Evolutionary conservation across 257 asterid species (phyloP).

Genomic region (Solanum rostratum): DNA sequence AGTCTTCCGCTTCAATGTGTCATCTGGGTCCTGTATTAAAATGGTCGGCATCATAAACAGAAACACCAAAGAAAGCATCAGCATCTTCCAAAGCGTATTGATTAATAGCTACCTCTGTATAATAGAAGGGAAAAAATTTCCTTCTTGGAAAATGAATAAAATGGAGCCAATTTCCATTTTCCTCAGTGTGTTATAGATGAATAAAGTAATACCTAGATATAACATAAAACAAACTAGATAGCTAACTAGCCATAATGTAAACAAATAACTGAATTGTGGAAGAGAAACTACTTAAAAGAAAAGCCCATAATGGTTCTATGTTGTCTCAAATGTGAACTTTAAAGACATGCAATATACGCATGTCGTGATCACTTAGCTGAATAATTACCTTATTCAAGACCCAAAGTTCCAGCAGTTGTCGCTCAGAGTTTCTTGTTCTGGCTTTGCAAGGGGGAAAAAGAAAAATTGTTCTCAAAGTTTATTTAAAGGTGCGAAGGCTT

Average conservation of each 20-base stretch:
- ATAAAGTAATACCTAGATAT: not conserved
- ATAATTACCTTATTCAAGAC: not conserved
- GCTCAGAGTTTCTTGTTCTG: not conserved
- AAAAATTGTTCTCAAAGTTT: not conserved
- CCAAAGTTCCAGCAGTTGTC: not conserved
- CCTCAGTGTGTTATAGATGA: not conserved
- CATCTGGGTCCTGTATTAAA: slow-evolving; percentile 83
- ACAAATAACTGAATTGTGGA: not conserved
- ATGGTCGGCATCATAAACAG: not conserved
- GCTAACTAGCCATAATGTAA: not conserved
- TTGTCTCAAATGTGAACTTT: not conserved
- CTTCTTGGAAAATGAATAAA: not conserved
- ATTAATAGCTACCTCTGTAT: not conserved
- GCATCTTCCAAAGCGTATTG: not conserved
- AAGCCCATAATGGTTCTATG: not conserved
- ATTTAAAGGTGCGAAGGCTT: not conserved
- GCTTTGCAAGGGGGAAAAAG: not conserved
- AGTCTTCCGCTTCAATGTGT: slow-evolving; percentile 94
- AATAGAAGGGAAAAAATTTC: not conserved
- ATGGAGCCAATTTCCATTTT: not conserved
- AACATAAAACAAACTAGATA: not conserved
- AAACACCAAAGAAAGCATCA: not conserved
- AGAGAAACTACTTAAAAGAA: not conserved
- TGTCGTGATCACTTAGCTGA: not conserved
- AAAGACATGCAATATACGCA: not conserved